These are phyloP conservation scores for peach (Prunus persica) DNA, from an alignment of 306 rosid genomes.

Conservation along the genomic window DNA sequence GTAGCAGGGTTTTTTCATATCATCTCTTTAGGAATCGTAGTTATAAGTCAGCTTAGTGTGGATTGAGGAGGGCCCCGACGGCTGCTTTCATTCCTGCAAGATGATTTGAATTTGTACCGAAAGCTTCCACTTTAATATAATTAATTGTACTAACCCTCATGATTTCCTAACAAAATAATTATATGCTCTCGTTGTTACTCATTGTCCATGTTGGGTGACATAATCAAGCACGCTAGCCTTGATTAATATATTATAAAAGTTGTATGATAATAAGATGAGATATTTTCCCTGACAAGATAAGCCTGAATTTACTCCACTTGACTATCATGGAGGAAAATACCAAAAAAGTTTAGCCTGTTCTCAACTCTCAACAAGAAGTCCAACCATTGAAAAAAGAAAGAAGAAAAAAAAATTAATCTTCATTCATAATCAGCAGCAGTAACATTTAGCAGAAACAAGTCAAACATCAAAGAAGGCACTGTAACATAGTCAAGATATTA, in stretches of 20 bases:
- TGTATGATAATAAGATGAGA: too few species aligned
- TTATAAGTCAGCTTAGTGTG: too few species aligned
- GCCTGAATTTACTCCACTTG: too few species aligned
- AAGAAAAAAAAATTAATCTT: not conserved
- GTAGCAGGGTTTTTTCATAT: too few species aligned
- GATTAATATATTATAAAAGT: not conserved
- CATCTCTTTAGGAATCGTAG: too few species aligned
- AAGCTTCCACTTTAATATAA: too few species aligned
- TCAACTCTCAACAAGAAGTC: not conserved
- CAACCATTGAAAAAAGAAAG: not conserved
- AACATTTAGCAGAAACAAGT: not conserved
- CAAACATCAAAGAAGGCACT: not conserved
- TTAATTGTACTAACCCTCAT: not conserved
- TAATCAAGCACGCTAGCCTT: not conserved
- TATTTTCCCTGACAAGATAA: too few species aligned
- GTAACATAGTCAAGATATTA: not conserved
- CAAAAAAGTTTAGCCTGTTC: not conserved
- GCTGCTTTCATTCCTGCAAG: too few species aligned
- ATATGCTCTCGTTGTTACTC: not conserved
- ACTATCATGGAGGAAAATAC: too few species aligned
- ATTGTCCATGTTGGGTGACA: not conserved
- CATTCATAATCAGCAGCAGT: not conserved
- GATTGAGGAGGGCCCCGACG: too few species aligned
- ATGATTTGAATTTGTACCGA: too few species aligned
- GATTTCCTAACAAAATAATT: not conserved